phyloP scores from a whole-genome alignment of 2,329 filamentous ascomycete species.

The Pseudogymnoascus sp. region DNA sequence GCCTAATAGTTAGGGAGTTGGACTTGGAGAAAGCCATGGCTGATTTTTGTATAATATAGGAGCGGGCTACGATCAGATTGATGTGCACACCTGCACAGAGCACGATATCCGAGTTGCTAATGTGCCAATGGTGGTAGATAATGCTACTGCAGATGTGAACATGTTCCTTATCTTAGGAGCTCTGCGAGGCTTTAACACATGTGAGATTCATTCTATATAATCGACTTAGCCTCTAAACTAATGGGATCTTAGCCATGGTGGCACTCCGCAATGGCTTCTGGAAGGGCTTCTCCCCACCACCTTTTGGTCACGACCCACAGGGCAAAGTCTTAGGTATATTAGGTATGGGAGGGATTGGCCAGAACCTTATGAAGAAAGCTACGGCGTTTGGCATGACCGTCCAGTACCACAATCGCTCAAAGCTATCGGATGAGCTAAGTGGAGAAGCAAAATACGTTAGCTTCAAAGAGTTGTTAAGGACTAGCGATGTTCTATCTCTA shows the following conservation, averaged over 20 bases:
- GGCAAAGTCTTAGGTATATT: conserved; percentile 71
- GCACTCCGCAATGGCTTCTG: conserved; percentile 59
- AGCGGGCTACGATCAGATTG: conserved; percentile 77
- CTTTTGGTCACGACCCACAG: conserved; percentile 57
- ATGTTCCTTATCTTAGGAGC: conserved; percentile 76
- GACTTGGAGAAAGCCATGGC: conserved; percentile 37
- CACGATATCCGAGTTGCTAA: conserved; percentile 66
- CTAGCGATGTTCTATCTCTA: conserved; percentile 69
- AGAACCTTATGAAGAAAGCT: conserved; percentile 64
- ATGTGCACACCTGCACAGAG: conserved; percentile 62
- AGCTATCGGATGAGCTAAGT: conserved; percentile 47
- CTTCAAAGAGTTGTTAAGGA: conserved; percentile 62
- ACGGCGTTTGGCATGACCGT: conserved; percentile 68
- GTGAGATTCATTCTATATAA: conserved; percentile 16
- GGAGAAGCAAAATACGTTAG: conserved; percentile 55
- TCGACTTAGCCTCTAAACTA: conserved; percentile 39
- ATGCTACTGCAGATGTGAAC: conserved; percentile 71
- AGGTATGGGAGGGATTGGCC: conserved; percentile 78
- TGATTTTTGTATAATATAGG: conserved; percentile 43
- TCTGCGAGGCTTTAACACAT: conserved; percentile 59
- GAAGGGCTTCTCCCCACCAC: conserved; percentile 42
- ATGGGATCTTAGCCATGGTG: conserved; percentile 19
- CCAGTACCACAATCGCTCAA: conserved; percentile 64
- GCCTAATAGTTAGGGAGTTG: conserved; percentile 36
- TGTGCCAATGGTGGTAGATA: conserved; percentile 67